Percentiles rank a stretch among this genome's conserved stretches.
phyloP scores from a whole-genome alignment of 192 early-diverging fungal genomes.

The Cladochytrium replicatum region DNA sequence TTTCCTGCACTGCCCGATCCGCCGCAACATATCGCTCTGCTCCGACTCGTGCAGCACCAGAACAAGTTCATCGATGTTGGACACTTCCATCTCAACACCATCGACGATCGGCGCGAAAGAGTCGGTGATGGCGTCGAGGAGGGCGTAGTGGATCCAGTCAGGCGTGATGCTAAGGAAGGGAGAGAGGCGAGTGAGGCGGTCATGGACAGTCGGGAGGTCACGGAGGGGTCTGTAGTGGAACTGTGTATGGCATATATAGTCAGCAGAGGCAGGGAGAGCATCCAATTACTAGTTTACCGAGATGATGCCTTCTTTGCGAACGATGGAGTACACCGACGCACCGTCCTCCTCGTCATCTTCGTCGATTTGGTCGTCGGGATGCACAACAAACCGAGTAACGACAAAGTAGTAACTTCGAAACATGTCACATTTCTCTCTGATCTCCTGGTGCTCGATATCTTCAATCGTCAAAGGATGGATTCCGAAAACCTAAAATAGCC shows the following conservation, averaged over 20 bases:
- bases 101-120: conserved; percentile 77
- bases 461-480: conserved; percentile 87
- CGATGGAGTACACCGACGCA: conserved; percentile 43
- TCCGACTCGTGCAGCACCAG: conserved; percentile 87
- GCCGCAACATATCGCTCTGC: conserved; percentile 60
- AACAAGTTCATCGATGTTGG: conserved; percentile 89
- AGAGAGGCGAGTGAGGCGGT: conserved; percentile 18
- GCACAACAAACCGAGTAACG: conserved; percentile 63
- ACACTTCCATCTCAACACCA: conserved; percentile 88
- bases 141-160: conserved; percentile 95
- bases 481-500: conserved; percentile 47
- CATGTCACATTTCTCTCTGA: conserved; percentile 91
- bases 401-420: conserved; percentile 91
- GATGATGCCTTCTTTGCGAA: conserved; percentile 46
- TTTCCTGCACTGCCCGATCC: conserved; percentile 65
- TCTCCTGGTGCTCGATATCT: conserved; percentile 79
- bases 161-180: conserved; percentile 21
- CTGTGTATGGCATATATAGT: conserved; percentile 21
- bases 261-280: not conserved
- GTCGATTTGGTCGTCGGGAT: conserved; percentile 49
- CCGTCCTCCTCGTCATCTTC: no score
- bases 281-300: conserved; percentile 23
- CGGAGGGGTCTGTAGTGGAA: conserved; percentile 72
- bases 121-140: conserved; percentile 94
- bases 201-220: conserved; percentile 76